Conservation (phyloP, 495 filamentous ascomycete species). For the Xylaria curta region DNA sequence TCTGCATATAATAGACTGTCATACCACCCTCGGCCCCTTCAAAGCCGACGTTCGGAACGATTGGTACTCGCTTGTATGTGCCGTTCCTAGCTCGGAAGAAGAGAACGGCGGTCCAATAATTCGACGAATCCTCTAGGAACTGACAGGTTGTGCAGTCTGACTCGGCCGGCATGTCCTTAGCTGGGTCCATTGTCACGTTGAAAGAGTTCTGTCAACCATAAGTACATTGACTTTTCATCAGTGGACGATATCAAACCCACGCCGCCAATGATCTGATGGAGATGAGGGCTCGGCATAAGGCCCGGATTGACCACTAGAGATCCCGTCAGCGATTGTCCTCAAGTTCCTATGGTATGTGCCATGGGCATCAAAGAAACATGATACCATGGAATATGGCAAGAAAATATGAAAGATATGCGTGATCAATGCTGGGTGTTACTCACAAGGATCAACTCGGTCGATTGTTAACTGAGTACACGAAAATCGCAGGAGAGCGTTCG, state of each 20-base stretch:
- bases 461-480: constrained; percentile 43
- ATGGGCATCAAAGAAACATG: background rate
- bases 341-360: background rate
- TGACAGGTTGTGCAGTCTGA: constrained; percentile 42
- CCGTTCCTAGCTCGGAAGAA: constrained; percentile 49
- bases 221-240: background rate
- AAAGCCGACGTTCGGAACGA: constrained; percentile 44
- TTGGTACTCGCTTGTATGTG: constrained; percentile 48
- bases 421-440: background rate
- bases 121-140: constrained; percentile 45
- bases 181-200: constrained; percentile 42
- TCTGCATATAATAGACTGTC: constrained; percentile 51
- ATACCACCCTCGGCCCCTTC: constrained; percentile 46
- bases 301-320: constrained; percentile 41
- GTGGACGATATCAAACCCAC: constrained; percentile 25
- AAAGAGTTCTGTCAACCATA: constrained; percentile 37
- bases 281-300: constrained; percentile 39
- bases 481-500: constrained; percentile 45
- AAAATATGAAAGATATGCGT: background rate
- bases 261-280: constrained; percentile 45
- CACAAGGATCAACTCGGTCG: constrained; percentile 41
- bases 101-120: constrained; percentile 51
- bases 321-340: background rate
- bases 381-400: background rate
- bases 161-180: constrained; percentile 38